These are phyloP conservation scores for Linaria vulgaris DNA, from an alignment of 257 asterid genomes.

Conservation along the genomic window DNA sequence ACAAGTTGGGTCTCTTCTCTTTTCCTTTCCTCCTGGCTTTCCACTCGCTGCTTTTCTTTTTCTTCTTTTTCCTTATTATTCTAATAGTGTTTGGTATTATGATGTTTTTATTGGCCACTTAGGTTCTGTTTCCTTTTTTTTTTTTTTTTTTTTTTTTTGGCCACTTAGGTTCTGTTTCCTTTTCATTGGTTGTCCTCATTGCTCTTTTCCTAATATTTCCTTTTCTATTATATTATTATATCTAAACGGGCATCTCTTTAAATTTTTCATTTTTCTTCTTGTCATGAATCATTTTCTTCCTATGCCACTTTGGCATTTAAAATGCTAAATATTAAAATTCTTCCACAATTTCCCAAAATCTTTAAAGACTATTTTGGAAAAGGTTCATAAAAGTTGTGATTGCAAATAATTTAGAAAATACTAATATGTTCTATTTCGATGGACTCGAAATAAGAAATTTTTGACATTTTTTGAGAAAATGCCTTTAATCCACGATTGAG, in stretches of 20 bases:
- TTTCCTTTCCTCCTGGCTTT: conserved; percentile 21
- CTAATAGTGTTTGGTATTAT: too few relatives aligned
- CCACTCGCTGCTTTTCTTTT: conserved; percentile 12
- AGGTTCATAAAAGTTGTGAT: too few relatives aligned
- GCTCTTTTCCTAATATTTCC: not conserved
- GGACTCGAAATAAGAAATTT: too few relatives aligned
- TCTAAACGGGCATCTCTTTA: too few relatives aligned
- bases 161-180: not conserved
- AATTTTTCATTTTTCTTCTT: too few relatives aligned
- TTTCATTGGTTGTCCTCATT: not conserved
- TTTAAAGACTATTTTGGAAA: too few relatives aligned
- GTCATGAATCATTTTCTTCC: not conserved
- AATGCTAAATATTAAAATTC: too few relatives aligned
- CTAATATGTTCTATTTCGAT: too few relatives aligned
- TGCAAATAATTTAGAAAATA: too few relatives aligned
- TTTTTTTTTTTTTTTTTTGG: conserved; percentile 11
- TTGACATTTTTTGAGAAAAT: too few relatives aligned
- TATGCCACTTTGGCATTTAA: not conserved
- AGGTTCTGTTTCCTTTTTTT: not conserved
- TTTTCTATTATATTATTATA: not conserved
- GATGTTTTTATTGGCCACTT: conserved; percentile 16
- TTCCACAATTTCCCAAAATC: too few relatives aligned
- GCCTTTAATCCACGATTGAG: too few relatives aligned
- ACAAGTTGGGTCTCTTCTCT: conserved; percentile 6
- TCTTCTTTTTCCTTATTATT: not conserved